Conservation (phyloP, 306 rosid species). For the Cucurbita argyrosperma region DNA sequence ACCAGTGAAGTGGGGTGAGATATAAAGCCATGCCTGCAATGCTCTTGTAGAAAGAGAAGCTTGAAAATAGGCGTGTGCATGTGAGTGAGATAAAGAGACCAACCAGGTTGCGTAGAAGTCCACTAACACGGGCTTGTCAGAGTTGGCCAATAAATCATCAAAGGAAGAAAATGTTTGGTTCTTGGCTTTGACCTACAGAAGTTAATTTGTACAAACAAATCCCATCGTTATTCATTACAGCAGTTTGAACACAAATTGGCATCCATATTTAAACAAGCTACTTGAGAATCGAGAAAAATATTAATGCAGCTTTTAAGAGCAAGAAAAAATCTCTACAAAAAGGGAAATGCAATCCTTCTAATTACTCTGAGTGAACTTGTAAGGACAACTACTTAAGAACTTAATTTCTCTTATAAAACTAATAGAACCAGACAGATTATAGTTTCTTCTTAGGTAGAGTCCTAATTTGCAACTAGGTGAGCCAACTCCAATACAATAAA, state of each 20-base stretch:
- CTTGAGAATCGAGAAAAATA: background rate
- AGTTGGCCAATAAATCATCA: constrained; percentile 60
- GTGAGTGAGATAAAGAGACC: constrained; percentile 5
- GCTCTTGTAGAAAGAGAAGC: background rate
- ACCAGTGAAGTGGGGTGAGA: background rate
- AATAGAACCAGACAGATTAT: background rate
- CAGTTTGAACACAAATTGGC: background rate
- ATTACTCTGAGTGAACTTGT: background rate
- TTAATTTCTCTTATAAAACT: background rate
- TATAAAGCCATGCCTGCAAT: background rate
- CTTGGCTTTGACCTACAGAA: constrained; percentile 64
- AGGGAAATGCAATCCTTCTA: background rate
- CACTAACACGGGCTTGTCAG: constrained; percentile 73
- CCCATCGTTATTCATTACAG: background rate
- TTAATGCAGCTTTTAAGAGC: background rate
- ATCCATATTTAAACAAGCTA: background rate
- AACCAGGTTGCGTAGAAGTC: constrained; percentile 98
- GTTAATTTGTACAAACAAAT: background rate
- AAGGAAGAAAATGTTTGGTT: constrained; percentile 68
- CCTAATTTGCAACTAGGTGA: no score
- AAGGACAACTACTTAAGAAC: background rate
- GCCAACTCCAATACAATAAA: no score
- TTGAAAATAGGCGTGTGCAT: background rate
- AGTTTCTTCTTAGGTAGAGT: no score
- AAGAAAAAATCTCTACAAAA: background rate